Conservation (phyloP, 2,329 filamentous ascomycete species). For the Cadophora sp. region DNA sequence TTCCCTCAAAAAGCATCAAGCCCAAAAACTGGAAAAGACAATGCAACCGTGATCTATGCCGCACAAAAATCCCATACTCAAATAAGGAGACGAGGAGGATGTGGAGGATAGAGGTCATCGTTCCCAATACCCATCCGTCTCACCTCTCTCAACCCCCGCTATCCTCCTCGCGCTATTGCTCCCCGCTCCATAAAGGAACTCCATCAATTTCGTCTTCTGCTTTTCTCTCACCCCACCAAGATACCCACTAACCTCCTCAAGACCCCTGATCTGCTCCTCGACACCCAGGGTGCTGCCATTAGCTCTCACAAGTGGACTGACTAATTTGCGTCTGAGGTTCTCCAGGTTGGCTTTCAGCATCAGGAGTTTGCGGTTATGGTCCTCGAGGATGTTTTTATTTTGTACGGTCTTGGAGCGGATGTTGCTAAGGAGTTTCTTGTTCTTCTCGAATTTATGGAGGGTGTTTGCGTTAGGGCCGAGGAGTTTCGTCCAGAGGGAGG, state of each 20-base stretch:
- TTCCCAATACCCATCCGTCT: constrained; percentile 22
- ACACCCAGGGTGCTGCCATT: constrained; percentile 75
- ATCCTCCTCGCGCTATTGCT: constrained; percentile 29
- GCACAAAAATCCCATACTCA: background rate
- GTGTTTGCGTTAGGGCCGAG: constrained; percentile 77
- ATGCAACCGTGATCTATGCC: background rate
- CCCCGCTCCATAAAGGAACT: constrained; percentile 70
- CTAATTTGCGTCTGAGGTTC: constrained; percentile 80
- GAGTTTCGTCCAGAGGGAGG: constrained; percentile 84
- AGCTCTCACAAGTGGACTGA: constrained; percentile 79
- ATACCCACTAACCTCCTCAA: constrained; percentile 81
- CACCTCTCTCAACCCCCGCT: constrained; percentile 17
- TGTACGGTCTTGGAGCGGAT: constrained; percentile 83
- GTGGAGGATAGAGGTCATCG: background rate
- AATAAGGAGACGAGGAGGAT: background rate
- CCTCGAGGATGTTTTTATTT: constrained; percentile 86
- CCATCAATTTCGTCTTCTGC: constrained; percentile 85
- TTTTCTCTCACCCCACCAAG: constrained; percentile 76
- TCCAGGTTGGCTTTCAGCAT: constrained; percentile 88
- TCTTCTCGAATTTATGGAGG: constrained; percentile 91
- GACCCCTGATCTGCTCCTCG: constrained; percentile 83
- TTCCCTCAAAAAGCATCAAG: background rate
- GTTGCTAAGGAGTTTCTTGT: constrained; percentile 78
- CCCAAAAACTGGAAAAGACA: background rate
- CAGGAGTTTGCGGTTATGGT: constrained; percentile 84